These are phyloP conservation scores for Drechslerella dactyloides DNA, from an alignment of 2,329 filamentous ascomycete species.

Conservation along the genomic window DNA sequence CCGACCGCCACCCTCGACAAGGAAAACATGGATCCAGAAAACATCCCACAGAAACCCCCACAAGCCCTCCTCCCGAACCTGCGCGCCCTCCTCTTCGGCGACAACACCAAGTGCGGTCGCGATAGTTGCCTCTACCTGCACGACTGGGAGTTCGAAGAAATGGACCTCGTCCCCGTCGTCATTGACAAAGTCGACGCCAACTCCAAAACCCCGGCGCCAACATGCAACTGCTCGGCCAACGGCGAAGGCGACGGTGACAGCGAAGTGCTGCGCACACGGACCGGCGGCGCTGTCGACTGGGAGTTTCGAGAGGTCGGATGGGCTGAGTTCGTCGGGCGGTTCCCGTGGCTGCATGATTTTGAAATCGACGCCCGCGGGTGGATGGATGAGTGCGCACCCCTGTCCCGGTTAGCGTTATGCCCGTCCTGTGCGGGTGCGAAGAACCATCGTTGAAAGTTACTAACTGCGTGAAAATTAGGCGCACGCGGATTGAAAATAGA, in stretches of 20 bases:
- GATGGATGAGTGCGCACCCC: slow-evolving; percentile 42
- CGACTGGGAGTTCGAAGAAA: slow-evolving; percentile 48
- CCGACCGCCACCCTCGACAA: no score
- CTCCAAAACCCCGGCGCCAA: not conserved
- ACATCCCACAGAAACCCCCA: not conserved
- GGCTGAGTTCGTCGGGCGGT: slow-evolving; percentile 41
- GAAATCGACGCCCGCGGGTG: slow-evolving; percentile 45
- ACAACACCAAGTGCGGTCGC: slow-evolving; percentile 44
- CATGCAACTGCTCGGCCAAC: not conserved
- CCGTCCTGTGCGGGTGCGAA: no score
- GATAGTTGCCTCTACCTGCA: slow-evolving; percentile 44
- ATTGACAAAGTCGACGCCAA: slow-evolving; percentile 29
- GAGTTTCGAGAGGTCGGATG: slow-evolving; percentile 40
- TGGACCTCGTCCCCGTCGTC: slow-evolving; percentile 40
- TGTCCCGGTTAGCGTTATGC: not conserved
- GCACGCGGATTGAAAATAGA: slow-evolving; percentile 30
- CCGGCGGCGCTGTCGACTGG: slow-evolving; percentile 18
- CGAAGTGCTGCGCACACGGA: not conserved
- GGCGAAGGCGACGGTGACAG: slow-evolving; percentile 1
- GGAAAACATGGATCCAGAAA: not conserved
- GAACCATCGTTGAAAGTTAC: no score
- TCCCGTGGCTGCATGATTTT: slow-evolving; percentile 46
- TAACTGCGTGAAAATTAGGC: slow-evolving; percentile 18
- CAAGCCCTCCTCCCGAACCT: slow-evolving; percentile 30
- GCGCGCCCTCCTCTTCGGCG: slow-evolving; percentile 26